Evolutionary conservation across 2,329 filamentous ascomycete species (phyloP), one percentile per base, ranked within the genome.

Genomic region (Davidsoniella neocaledoniae): DNA sequence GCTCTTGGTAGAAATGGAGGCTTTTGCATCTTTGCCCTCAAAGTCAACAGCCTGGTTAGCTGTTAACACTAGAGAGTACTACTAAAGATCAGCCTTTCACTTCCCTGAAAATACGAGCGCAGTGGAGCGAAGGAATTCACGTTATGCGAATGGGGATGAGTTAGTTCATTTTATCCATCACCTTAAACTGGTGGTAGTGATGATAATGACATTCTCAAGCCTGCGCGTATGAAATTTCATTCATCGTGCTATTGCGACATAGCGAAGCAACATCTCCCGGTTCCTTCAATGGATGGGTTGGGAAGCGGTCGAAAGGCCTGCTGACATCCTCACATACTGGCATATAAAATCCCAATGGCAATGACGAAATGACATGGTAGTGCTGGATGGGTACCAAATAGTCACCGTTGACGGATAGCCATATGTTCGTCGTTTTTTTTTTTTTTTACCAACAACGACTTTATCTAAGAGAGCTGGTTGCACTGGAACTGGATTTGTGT

Each of bases 391-490:
- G 40, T 51, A 29, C 33, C 25, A 45, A 33, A 10, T 19, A 5
- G 21, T 23, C 5, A 4, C 2, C 43, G 43, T 17, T 17, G 10
- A 14, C 16, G 10, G 40, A 26, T 25, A 16, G 23, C 17, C 42
- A 17, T 38, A 19, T n/a, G 38, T 21, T 26, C 25, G 33, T 23
- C 17, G 19, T 38, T 47, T 0, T 17, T 38, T 38, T 16, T 47
- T n/a, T n/a, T 47, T 2, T 17, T 43, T 33, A 19, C 3, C 29
- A 4, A 33, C 4, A 33, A 12, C 29, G 12, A 10, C 29, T 49
- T 50, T 16, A 40, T 16, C n/a, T 38, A n/a, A 41, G 49, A 51
- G 38, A 26, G 39, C 16, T 33, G 43, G 37, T 51, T 51, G 17
- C 2, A n/a, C 25, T 10, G 26, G 26, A 46, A 26, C 33, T 19